Evolutionary conservation across 495 filamentous ascomycete genomes (phyloP), one percentile per base, ranked within the genome.

Genomic region (Lineolata rhizophorae): DNA sequence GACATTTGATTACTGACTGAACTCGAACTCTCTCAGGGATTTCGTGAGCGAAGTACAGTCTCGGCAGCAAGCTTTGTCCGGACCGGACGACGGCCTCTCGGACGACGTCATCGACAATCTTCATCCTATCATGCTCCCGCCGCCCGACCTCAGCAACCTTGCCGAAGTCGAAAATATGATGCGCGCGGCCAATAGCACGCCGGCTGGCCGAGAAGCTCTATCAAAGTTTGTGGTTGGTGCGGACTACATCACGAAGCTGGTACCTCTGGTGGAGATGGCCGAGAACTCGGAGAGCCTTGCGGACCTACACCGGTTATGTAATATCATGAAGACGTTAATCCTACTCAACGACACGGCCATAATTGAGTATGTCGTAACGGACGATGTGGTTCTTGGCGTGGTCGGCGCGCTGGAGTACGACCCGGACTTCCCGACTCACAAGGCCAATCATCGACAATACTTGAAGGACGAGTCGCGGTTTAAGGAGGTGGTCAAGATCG

Each of bases 391-490:
- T 26, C 52, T 92, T 31, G 90, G 85, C 2, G 85, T 95, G 27
- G 87, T 97, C 29, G 87, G 90, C 31, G 91, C 91, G 27, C 56
- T 97, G 34, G 87, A 97, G 64, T 97, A 94, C 55, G 87, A 97
- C 42, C 87, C 90, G 5, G 87, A 97, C 51, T 97, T 95, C 41
- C 87, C 87, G n/a, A 83, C 70, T 25, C 87, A 95, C 58, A 94
- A 93, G 52, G 87, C 87, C 11, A 97, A 97, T 47, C 87, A 97
- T 48, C 71, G 87, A 19, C 81, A 83, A 51, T 97, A 90, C 55
- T 63, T 97, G 35, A 70, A 71, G 38, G 80, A 85, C 50, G 69
- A 80, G 39, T 78, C 80, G 4, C 71, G 77, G 40, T 97, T 80
- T 51, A 95, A 92, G 53, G 87, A 97, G 58, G 90, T 97, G 15